These are phyloP conservation scores for Tulasnella sp. DNA, from an alignment of 768 basidiomycete genomes.

Conservation along the genomic window DNA sequence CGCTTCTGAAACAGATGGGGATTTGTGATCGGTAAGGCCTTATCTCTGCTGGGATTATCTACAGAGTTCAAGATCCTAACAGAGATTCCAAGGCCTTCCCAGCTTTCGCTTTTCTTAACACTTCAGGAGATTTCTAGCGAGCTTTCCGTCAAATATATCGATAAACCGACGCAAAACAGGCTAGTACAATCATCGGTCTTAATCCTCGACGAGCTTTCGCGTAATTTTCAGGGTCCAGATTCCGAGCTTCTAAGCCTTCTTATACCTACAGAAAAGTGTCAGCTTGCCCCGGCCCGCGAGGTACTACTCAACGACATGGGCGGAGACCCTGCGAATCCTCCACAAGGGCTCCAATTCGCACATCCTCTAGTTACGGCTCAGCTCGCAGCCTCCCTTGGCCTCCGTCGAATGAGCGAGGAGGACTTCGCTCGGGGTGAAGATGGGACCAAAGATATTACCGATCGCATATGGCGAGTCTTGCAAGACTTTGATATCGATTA, in stretches of 20 bases:
- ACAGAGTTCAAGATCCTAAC: neutral
- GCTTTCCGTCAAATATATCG: neutral
- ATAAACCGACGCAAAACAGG: no score
- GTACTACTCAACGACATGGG: conserved; percentile 9
- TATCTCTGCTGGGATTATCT: no score
- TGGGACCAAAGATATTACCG: conserved; percentile 24
- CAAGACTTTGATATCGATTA: conserved; percentile 10
- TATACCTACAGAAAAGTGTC: neutral
- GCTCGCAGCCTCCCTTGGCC: neutral
- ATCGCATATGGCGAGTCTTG: neutral
- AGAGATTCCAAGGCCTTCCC: neutral
- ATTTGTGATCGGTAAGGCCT: neutral
- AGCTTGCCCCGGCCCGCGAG: neutral
- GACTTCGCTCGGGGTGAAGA: neutral
- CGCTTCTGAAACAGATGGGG: neutral
- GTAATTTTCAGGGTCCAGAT: neutral
- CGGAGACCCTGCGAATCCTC: neutral
- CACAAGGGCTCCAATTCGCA: neutral
- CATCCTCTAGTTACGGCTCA: neutral
- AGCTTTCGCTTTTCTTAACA: neutral
- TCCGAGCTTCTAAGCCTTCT: neutral
- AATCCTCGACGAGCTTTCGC: neutral
- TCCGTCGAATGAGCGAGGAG: neutral
- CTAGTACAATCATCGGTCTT: neutral
- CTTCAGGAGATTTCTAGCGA: neutral